A percentile compares a stretch with the other conserved stretches of the same genome.
Evolutionary conservation across 495 filamentous ascomycete species (phyloP).

Genomic region (Poronia punctata): DNA sequence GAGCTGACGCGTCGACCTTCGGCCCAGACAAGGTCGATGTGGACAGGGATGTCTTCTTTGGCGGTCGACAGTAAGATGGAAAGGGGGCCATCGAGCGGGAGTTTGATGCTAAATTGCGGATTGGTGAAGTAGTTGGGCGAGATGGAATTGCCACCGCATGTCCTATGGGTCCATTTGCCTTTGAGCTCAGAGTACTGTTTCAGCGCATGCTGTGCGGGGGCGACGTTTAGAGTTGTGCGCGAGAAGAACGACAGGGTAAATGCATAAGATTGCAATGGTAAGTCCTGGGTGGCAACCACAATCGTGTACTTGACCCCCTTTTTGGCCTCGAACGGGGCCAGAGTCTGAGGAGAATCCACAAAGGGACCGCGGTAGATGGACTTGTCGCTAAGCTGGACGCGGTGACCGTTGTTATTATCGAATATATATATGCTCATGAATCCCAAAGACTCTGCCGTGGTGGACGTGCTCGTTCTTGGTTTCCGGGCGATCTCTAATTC

Average conservation of each 20-base stretch:
- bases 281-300: constrained; percentile 69
- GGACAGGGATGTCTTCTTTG: constrained; percentile 56
- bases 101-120: constrained; percentile 69
- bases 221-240: constrained; percentile 48
- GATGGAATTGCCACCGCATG: constrained; percentile 76
- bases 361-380: constrained; percentile 65
- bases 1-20: constrained; percentile 59
- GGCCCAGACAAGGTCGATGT: constrained; percentile 77
- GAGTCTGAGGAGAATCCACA: constrained; percentile 88
- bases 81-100: constrained; percentile 51
- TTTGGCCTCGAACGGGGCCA: constrained; percentile 65
- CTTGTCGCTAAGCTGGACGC: constrained; percentile 64
- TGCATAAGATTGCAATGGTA: constrained; percentile 59
- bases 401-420: constrained; percentile 58
- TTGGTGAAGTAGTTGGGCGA: constrained; percentile 70
- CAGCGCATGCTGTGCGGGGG: constrained; percentile 52
- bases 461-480: constrained; percentile 26
- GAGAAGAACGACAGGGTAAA: constrained; percentile 86
- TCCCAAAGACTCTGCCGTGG: constrained; percentile 46
- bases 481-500: constrained; percentile 35
- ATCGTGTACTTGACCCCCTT: constrained; percentile 60
- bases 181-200: constrained; percentile 44
- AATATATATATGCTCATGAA: constrained; percentile 87
- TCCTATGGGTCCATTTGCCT: constrained; percentile 67
- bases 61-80: constrained; percentile 64